phyloP scores from a whole-genome alignment of 1,139 yeast species.

The Lodderomyces beijingensis region DNA sequence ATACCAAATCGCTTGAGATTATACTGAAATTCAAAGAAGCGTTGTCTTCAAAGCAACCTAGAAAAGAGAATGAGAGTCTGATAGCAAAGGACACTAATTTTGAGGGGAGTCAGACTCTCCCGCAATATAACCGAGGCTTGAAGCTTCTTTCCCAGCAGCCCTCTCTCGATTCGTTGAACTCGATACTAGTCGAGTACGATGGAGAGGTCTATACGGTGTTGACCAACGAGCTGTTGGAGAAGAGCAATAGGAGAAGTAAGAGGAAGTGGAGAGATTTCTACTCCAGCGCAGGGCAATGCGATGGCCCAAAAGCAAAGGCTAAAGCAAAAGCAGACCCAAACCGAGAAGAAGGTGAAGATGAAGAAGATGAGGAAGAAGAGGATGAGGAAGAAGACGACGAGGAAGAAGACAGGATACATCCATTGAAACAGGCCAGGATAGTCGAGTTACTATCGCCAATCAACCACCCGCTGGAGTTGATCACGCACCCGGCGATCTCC shows the following conservation, averaged over 20 bases:
- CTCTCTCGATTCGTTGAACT: constrained; percentile 21
- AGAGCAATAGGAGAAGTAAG: constrained; percentile 24
- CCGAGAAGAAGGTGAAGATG: constrained; percentile 18
- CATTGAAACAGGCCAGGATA: constrained; percentile 33
- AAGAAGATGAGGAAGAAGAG: constrained; percentile 14
- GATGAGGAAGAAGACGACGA: constrained; percentile 27
- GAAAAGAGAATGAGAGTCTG: no score
- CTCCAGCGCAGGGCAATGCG: no score
- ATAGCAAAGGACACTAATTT: constrained; percentile 5
- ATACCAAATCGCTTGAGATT: constrained; percentile 35
- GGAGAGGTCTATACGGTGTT: constrained; percentile 39
- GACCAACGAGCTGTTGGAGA: constrained; percentile 33
- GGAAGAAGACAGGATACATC: constrained; percentile 27
- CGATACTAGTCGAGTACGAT: constrained; percentile 40
- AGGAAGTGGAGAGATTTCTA: constrained; percentile 31
- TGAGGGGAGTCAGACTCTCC: constrained; percentile 11
- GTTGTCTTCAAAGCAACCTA: constrained; percentile 17
- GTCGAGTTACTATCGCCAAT: constrained; percentile 71
- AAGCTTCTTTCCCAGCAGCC: constrained; percentile 20
- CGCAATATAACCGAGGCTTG: constrained; percentile 33
- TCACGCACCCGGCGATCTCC: constrained; percentile 65
- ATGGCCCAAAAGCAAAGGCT: constrained; percentile 24
- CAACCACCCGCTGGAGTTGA: constrained; percentile 73
- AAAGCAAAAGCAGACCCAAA: constrained; percentile 34
- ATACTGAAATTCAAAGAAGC: constrained; percentile 40